Conservation (phyloP, 495 filamentous ascomycete species). For the Symbiotaphrina buchneri region DNA sequence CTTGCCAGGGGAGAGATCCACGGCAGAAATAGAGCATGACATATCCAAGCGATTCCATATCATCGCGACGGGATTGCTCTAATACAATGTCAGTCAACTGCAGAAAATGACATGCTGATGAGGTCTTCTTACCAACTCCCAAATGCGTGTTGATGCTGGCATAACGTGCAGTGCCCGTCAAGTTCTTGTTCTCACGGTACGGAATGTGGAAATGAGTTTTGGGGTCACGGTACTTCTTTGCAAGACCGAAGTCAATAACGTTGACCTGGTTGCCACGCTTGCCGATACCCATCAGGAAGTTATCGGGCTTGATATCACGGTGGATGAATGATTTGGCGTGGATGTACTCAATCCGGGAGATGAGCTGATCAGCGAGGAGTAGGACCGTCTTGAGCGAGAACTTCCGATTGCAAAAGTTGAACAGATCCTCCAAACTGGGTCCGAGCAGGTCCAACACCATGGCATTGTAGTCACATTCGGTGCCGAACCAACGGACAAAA, state of each 20-base stretch:
- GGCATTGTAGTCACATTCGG: slow-evolving; percentile 99
- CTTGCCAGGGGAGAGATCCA: slow-evolving; percentile 97
- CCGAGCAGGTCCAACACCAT: slow-evolving; percentile 98
- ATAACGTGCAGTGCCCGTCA: slow-evolving; percentile 97
- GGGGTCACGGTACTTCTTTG: slow-evolving; percentile 99
- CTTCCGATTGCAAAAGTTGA: slow-evolving; percentile 99
- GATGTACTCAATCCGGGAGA: slow-evolving; percentile 99
- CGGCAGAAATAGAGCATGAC: slow-evolving; percentile 99
- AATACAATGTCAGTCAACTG: slow-evolving; percentile 11
- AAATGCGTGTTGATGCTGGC: slow-evolving; percentile 98
- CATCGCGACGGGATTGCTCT: slow-evolving; percentile 98
- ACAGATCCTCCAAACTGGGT: slow-evolving; percentile 95
- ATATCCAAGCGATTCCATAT: slow-evolving; percentile 98
- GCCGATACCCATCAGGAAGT: slow-evolving; percentile 99
- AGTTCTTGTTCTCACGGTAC: slow-evolving; percentile 99
- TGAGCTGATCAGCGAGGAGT: slow-evolving; percentile 92
- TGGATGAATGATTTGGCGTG: slow-evolving; percentile 99
- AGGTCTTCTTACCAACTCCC: slow-evolving; percentile 50
- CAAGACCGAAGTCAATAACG: slow-evolving; percentile 97
- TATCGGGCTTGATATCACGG: slow-evolving; percentile 99
- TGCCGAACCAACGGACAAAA: slow-evolving; percentile 99
- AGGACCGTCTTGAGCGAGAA: slow-evolving; percentile 99
- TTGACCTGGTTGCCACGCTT: slow-evolving; percentile 99
- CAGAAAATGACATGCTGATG: background rate
- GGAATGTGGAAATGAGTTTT: slow-evolving; percentile 99